These are phyloP conservation scores for Mycena floridula DNA, from an alignment of 768 basidiomycete species.

Conservation along the genomic window DNA sequence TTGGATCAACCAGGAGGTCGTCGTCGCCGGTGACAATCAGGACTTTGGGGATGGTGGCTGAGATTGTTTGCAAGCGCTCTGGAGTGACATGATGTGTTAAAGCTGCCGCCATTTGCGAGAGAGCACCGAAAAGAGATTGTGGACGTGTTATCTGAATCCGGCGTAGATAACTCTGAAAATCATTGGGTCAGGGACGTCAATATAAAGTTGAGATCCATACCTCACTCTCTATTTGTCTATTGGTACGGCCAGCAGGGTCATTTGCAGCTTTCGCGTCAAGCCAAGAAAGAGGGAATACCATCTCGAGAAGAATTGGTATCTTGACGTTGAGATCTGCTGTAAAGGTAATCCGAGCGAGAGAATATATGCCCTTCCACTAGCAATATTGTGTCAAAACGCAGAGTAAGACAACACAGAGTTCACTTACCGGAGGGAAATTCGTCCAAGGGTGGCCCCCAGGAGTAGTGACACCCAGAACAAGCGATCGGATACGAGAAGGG, in stretches of 20 bases:
- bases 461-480: constrained; percentile 65
- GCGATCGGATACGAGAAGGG: constrained; percentile 59
- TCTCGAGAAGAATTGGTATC: constrained; percentile 43
- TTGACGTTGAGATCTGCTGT: constrained; percentile 43
- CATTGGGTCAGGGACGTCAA: neutral
- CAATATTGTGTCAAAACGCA: too few relatives aligned
- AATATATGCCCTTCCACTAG: neutral
- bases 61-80: constrained; percentile 41
- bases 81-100: constrained; percentile 56
- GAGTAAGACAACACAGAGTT: neutral
- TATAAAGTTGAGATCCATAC: constrained; percentile 24
- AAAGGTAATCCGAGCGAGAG: constrained; percentile 27
- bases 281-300: constrained; percentile 62
- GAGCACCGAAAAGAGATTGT: constrained; percentile 51
- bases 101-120: constrained; percentile 71
- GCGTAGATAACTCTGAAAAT: constrained; percentile 33
- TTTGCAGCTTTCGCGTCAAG: constrained; percentile 44
- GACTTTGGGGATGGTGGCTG: constrained; percentile 56
- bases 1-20: constrained; percentile 50
- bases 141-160: constrained; percentile 48
- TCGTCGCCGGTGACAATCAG: constrained; percentile 62
- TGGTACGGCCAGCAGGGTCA: constrained; percentile 56
- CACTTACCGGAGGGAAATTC: constrained; percentile 59
- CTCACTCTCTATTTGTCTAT: constrained; percentile 51
- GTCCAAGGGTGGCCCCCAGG: constrained; percentile 52